Base-by-base conservation (phyloP, 371 early-diverging fungal genomes). In the Capillidium rhysosporum region DNA sequence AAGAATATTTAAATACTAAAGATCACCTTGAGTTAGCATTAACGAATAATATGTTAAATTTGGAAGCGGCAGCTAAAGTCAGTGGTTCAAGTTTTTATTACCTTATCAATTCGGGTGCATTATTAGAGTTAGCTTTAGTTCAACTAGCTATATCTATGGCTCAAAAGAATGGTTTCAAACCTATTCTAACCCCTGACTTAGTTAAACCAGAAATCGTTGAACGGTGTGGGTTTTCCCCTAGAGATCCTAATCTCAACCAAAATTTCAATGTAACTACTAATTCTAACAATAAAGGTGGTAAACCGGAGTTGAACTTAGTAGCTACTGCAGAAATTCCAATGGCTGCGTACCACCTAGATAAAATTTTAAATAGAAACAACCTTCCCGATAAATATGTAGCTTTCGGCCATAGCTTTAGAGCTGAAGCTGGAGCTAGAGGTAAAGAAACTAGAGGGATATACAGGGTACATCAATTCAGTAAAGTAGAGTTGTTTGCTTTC, bases 321-420 rank as follows among this genome's bases (percentile, higher is more conserved):
- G 93, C 87, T 1, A 94, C 95, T 0, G 88, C 92, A 0, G 95
- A 94, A 62, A 86, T 94, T 48, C 89, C 93, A 0, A 62, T 94
- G 25, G 91, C 90, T 0, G 93, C 84, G 0, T 79, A 82, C 75
- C 76, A 84, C 65, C 67, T 84, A 8, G 68, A 75, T 52, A 73
- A 69, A 40, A 63, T 76, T 10, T 44, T 90, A 20, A 60, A 72
- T 9, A 68, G 71, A 53, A 58, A 57, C 34, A 67, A 69, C 1
- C 56, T 89, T 20, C 93, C 94, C 0, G 59, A 76, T 29, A 72
- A 70, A 20, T 43, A 79, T 53, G 92, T 84, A 1, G 93, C 85
- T 0, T 70, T 87, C 41, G 84, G 92, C 2, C 75, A 81, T 45
- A 80, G 87, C 2, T 93, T 89, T 64, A 73, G 92, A 23, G 87